phyloP scores from a whole-genome alignment of 305 asterid species.

The Rubia tinctorum region DNA sequence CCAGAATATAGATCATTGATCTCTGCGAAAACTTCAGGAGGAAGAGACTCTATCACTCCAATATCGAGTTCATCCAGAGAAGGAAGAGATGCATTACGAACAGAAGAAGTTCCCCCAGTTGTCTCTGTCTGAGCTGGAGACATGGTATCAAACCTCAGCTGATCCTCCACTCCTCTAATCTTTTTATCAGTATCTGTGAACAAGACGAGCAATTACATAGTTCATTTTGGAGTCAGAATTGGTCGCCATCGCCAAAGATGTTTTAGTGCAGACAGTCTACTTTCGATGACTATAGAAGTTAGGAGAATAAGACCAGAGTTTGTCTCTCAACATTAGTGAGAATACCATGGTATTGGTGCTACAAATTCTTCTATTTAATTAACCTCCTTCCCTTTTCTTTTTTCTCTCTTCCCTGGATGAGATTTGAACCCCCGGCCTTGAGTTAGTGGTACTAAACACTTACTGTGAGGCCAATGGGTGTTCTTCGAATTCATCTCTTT shows the following conservation, averaged over 20 bases:
- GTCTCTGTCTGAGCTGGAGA: slow-evolving; percentile 36
- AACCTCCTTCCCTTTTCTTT: no score
- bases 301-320: neutral
- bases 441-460: no score
- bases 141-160: slow-evolving; percentile 20
- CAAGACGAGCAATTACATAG: neutral
- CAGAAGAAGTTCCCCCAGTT: slow-evolving; percentile 38
- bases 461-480: no score
- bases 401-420: no score
- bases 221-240: neutral
- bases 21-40: slow-evolving; percentile 84
- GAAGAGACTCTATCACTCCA: slow-evolving; percentile 79
- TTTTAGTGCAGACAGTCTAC: no score
- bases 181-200: slow-evolving; percentile 32
- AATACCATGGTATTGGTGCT: neutral
- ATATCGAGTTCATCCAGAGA: slow-evolving; percentile 79
- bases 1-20: slow-evolving; percentile 85
- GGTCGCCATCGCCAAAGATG: no score
- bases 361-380: no score
- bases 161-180: slow-evolving; percentile 26
- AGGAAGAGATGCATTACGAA: slow-evolving; percentile 56
- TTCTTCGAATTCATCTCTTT: no score
- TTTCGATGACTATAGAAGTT: neutral
- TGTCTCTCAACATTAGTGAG: neutral
- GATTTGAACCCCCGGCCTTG: no score